Percentiles rank a stretch among this genome's conserved stretches.
phyloP scores from a whole-genome alignment of 73 alveolate genomes.

The Paramecium sonneborni region DNA sequence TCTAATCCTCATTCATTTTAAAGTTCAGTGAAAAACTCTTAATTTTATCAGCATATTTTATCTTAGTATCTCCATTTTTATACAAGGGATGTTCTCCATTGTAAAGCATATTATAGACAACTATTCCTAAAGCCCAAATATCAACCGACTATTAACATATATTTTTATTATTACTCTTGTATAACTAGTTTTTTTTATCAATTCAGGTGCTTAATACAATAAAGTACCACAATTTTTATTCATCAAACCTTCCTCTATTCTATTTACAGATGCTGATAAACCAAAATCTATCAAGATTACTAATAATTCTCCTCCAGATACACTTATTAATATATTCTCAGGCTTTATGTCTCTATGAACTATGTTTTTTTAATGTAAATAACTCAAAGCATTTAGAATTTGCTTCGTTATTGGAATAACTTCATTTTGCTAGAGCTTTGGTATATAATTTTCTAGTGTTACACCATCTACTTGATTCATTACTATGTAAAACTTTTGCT shows the following conservation, averaged over 20 bases:
- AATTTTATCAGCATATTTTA: neutral
- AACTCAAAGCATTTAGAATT: neutral
- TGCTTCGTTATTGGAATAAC: neutral
- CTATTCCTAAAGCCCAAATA: constrained; percentile 21
- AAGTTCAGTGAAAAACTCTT: neutral
- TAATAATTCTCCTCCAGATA: neutral
- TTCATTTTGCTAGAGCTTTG: neutral
- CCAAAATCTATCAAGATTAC: constrained; percentile 23
- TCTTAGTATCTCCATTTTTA: neutral
- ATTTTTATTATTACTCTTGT: neutral
- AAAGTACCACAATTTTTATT: constrained; percentile 76
- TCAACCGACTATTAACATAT: neutral
- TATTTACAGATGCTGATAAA: neutral
- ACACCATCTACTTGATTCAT: neutral
- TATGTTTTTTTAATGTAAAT: neutral
- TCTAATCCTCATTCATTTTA: neutral
- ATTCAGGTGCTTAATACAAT: constrained; percentile 77
- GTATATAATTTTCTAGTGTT: neutral
- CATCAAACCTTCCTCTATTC: neutral
- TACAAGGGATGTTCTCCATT: constrained; percentile 37
- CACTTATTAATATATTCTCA: neutral
- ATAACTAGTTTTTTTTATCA: constrained; percentile 70
- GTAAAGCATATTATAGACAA: constrained; percentile 5
- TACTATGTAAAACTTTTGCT: constrained; percentile 3
- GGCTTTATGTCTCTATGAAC: constrained; percentile 31